Evolutionary conservation across 2,329 filamentous ascomycete genomes (phyloP).

Genomic region (Aspergillus proliferans): DNA sequence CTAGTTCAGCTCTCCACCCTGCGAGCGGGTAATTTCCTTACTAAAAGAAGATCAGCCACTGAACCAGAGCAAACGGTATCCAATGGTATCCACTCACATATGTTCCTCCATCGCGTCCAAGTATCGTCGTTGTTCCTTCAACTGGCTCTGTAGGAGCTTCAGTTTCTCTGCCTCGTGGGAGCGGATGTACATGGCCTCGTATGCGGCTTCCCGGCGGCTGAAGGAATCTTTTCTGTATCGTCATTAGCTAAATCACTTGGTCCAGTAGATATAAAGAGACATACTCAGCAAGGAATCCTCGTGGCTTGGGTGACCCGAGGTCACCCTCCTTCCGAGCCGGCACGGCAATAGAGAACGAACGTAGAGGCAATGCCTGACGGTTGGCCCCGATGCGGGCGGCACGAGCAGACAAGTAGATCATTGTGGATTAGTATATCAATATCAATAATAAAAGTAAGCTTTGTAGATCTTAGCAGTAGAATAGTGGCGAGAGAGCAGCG

Average conservation of each 20-base stretch:
- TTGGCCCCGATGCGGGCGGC: slow-evolving; percentile 10
- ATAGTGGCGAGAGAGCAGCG: not conserved
- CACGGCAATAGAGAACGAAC: slow-evolving; percentile 13
- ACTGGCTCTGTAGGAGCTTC: slow-evolving; percentile 10
- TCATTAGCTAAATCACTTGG: not conserved
- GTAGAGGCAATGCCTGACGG: slow-evolving; percentile 4
- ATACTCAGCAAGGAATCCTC: slow-evolving; percentile 22
- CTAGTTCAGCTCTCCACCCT: too few species aligned
- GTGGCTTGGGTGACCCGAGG: slow-evolving; percentile 14
- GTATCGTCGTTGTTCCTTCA: slow-evolving; percentile 18
- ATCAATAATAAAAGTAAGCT: not conserved
- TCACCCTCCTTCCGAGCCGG: slow-evolving; percentile 19
- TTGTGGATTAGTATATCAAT: not conserved
- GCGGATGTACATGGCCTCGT: slow-evolving; percentile 13
- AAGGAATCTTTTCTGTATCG: slow-evolving; percentile 14
- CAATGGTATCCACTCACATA: slow-evolving; percentile 12
- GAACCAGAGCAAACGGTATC: not conserved
- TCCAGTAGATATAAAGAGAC: not conserved
- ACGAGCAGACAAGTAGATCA: not conserved
- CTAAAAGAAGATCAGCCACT: not conserved
- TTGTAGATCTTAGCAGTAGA: not conserved
- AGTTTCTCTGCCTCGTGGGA: slow-evolving; percentile 19
- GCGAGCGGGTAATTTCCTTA: too few species aligned
- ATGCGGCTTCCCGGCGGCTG: slow-evolving; percentile 12
- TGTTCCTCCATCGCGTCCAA: slow-evolving; percentile 22